phyloP scores from a whole-genome alignment of 371 early-diverging fungal genomes.

The Lichtheimia hyalospora region DNA sequence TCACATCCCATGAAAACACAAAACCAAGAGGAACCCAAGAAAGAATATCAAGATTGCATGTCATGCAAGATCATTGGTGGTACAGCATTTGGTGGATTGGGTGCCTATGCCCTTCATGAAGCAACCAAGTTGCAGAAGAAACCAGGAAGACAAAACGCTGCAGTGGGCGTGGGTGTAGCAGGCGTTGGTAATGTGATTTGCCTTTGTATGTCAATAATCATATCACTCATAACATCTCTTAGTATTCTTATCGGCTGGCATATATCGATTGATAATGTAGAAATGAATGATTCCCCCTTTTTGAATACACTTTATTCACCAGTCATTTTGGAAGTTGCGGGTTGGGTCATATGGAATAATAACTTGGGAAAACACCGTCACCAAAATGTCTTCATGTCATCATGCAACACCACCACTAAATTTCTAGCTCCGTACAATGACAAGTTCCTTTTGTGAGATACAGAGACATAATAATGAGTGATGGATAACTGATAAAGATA shows the following conservation, averaged over 20 bases:
- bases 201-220: not conserved
- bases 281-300: not conserved
- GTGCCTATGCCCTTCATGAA: conserved; percentile 41
- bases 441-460: too few relatives aligned
- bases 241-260: conserved; percentile 49
- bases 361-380: too few relatives aligned
- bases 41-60: conserved; percentile 38
- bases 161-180: conserved; percentile 41
- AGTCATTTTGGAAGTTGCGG: too few relatives aligned
- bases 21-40: not conserved
- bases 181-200: conserved; percentile 33
- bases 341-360: too few relatives aligned
- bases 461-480: too few relatives aligned
- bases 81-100: conserved; percentile 37
- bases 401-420: too few relatives aligned
- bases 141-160: conserved; percentile 35
- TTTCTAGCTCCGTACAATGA: too few relatives aligned
- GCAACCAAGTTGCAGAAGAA: conserved; percentile 30
- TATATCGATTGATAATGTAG: conserved; percentile 37
- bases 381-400: too few relatives aligned
- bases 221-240: not conserved
- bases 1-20: not conserved
- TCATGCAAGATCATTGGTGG: conserved; percentile 46
- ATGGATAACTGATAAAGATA: too few relatives aligned
- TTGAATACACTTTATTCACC: not conserved